Conservation (phyloP, 306 rosid genomes). For the Acacia acuminata region DNA sequence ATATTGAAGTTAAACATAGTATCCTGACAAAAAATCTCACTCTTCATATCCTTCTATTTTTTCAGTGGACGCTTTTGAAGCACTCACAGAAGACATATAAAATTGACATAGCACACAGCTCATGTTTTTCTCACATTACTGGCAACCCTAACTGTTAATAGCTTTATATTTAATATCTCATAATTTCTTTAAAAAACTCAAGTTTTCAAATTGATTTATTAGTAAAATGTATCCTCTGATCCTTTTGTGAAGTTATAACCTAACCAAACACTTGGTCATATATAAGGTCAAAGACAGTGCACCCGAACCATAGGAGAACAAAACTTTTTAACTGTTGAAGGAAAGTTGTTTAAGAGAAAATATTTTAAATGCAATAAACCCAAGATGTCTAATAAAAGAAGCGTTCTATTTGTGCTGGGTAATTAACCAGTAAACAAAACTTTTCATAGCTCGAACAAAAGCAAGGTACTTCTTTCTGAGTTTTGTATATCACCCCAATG, state of each 20-base stretch:
- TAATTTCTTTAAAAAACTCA: not conserved
- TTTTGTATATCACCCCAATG: not conserved
- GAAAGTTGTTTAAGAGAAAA: not conserved
- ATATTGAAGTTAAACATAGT: not conserved
- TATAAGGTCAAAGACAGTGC: not conserved
- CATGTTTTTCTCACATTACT: not conserved
- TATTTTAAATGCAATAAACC: not conserved
- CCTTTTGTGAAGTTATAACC: not conserved
- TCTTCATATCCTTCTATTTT: not conserved
- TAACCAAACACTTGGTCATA: not conserved
- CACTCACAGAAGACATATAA: not conserved
- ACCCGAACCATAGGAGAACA: not conserved
- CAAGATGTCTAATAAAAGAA: not conserved
- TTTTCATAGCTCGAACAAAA: not conserved
- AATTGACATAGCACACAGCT: not conserved
- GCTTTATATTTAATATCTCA: not conserved
- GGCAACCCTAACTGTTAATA: not conserved
- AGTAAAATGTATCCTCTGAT: not conserved
- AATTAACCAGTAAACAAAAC: not conserved
- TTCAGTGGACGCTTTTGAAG: not conserved
- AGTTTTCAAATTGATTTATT: not conserved
- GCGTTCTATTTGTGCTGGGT: not conserved
- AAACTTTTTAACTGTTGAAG: not conserved
- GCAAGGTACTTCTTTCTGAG: not conserved
- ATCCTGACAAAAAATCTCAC: not conserved